Evolutionary conservation across 2,329 filamentous ascomycete genomes (phyloP).

Genomic region (Nothophaeocryptopus gaeumannii): DNA sequence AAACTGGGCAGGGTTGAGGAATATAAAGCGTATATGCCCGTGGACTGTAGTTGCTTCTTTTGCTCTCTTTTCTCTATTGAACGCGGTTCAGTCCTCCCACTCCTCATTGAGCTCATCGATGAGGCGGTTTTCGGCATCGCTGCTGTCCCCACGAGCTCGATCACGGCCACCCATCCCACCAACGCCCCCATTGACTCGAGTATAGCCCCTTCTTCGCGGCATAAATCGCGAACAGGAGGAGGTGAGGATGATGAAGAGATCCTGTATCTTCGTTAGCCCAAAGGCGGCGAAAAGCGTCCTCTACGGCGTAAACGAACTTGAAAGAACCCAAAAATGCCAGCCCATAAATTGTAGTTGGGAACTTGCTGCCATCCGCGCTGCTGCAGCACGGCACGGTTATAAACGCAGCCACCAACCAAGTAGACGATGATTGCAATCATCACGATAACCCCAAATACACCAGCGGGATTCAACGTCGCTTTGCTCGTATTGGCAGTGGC

Average conservation of each 20-base stretch:
- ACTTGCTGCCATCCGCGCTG: constrained; percentile 93
- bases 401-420: constrained; percentile 86
- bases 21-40: no score
- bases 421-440: constrained; percentile 79
- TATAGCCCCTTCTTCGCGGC: constrained; percentile 65
- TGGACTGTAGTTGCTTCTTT: no score
- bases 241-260: constrained; percentile 64
- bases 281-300: no score
- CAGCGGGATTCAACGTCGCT: constrained; percentile 64
- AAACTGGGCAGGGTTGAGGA: no score
- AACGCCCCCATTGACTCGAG: constrained; percentile 55
- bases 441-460: constrained; percentile 83
- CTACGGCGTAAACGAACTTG: constrained; percentile 54
- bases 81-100: constrained; percentile 69
- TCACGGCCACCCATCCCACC: constrained; percentile 47
- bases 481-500: constrained; percentile 61
- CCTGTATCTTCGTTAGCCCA: constrained; percentile 31
- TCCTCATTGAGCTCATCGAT: constrained; percentile 97
- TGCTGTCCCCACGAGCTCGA: constrained; percentile 44
- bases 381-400: constrained; percentile 91
- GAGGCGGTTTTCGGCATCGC: constrained; percentile 85
- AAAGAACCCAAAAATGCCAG: constrained; percentile 78
- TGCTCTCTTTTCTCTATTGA: background rate
- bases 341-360: constrained; percentile 92
- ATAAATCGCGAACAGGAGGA: constrained; percentile 68